Conservation (phyloP, 306 rosid genomes). For the Luffa aegyptiaca region DNA sequence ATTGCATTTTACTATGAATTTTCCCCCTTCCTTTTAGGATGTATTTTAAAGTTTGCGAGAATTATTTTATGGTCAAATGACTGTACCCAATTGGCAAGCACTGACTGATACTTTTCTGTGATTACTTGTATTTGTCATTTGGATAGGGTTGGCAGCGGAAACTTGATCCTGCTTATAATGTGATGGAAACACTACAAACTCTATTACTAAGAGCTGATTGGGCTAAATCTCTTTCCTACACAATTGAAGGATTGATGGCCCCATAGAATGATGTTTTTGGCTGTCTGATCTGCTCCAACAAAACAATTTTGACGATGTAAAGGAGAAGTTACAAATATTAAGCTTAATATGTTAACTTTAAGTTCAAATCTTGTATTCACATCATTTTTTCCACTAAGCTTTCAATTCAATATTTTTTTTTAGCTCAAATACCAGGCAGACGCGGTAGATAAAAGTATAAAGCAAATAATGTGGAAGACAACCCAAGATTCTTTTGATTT, state of each 20-base stretch:
- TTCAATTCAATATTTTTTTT: background rate
- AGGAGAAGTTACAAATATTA: conserved; percentile 4
- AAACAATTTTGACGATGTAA: conserved; percentile 50
- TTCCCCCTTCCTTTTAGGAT: background rate
- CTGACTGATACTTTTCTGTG: background rate
- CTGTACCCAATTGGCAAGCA: background rate
- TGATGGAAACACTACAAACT: conserved; percentile 90
- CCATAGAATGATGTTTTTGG: conserved; percentile 39
- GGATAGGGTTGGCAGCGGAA: conserved; percentile 94
- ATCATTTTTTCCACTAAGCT: background rate
- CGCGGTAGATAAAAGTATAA: background rate
- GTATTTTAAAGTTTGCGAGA: background rate
- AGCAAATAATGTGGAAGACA: background rate
- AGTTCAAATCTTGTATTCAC: background rate
- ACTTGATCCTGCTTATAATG: conserved; percentile 84
- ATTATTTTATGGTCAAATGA: background rate
- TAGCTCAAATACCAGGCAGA: background rate
- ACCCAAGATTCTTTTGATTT: background rate
- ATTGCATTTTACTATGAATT: background rate
- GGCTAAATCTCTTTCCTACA: conserved; percentile 87
- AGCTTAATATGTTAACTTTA: background rate
- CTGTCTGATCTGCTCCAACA: conserved; percentile 16
- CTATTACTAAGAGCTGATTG: conserved; percentile 88
- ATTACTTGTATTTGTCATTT: background rate
- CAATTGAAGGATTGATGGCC: conserved; percentile 98